Evolutionary conservation across 2,329 filamentous ascomycete genomes (phyloP), one percentile per base, ranked within the genome.

Genomic region (Paraphoma sp.): DNA sequence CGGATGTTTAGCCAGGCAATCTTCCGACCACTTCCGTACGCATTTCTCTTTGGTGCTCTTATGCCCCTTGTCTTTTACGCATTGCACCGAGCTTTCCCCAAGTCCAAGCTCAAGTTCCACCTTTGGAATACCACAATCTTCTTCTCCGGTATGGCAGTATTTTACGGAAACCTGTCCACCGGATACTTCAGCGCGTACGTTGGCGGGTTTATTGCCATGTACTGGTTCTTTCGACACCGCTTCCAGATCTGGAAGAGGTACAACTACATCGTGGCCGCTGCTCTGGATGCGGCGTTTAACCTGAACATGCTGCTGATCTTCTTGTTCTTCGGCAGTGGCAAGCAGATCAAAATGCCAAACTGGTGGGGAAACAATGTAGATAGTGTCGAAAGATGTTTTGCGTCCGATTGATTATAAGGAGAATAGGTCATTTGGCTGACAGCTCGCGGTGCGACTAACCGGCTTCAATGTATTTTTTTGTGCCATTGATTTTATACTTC

Each of bases 41-140:
- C 82, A 3, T 86, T 85, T 69, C 73, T 86, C 7, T 76, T 82
- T 42, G 84, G 84, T 6, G 81, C 80, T 2, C 51, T 73, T 10
- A 72, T 76, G 0, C 84, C 84, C 0, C 47, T 80, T 2, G 18
- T 83, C 5, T 71, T 87, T 17, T 87, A 80, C 63, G 57, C 76
- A 0, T 77, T 87, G 8, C 83, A 87, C 64, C 78, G 79, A 6
- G 64, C 74, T 14, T 86, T 87, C 63, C 86, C 85, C 0, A 76
- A 75, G 1, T 78, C 80, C 12, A 82, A 82, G 14, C 83, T 80
- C 57, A 84, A 84, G 33, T 85, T 81, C 63, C 81, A 84, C 30
- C 79, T 87, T 16, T 72, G 81, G 81, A 88, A 88, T 64, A 81
- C 83, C 17, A 87, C 84, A 4, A 88, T 88, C 51, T 88, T 88